phyloP scores from a whole-genome alignment of 768 basidiomycete genomes.

The Tulasnella sp. region DNA sequence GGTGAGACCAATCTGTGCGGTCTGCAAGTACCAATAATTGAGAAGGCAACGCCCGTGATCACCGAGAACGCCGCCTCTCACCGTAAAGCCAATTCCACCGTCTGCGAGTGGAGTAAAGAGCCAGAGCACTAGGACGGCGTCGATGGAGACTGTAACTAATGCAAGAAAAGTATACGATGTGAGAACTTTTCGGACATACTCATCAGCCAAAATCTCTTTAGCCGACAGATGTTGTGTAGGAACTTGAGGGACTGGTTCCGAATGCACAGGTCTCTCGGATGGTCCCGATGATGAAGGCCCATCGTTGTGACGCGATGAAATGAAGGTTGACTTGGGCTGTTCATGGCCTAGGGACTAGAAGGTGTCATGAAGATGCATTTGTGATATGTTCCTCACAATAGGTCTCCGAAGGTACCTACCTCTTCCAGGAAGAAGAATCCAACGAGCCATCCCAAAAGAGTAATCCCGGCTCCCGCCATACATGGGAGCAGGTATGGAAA shows the following conservation, averaged over 20 bases:
- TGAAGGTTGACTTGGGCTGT: too few species aligned
- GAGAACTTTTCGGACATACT: slow-evolving; percentile 9
- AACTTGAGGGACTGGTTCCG: too few species aligned
- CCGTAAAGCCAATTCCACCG: slow-evolving; percentile 17
- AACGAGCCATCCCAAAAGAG: slow-evolving; percentile 4
- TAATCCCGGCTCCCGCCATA: slow-evolving; percentile 1
- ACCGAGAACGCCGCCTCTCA: not conserved
- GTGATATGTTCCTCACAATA: not conserved
- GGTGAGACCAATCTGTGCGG: slow-evolving; percentile 14
- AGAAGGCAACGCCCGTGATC: not conserved
- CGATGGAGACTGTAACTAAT: slow-evolving; percentile 14
- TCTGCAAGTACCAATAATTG: not conserved
- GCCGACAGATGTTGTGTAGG: not conserved
- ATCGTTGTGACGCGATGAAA: too few species aligned
- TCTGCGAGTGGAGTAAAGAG: slow-evolving; percentile 15
- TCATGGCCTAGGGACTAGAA: too few species aligned
- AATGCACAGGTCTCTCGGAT: too few species aligned
- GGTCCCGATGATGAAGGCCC: too few species aligned
- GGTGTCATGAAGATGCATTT: not conserved
- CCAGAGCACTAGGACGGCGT: slow-evolving; percentile 17
- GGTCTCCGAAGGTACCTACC: slow-evolving; percentile 4
- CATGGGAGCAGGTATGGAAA: slow-evolving; percentile 17
- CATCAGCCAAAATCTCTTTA: slow-evolving; percentile 12
- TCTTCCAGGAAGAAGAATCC: slow-evolving; percentile 15
- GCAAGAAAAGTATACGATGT: slow-evolving; percentile 16